Conservation (phyloP, 805 yeast species). For the Cyberlindnera nakhonratchasimensis region DNA sequence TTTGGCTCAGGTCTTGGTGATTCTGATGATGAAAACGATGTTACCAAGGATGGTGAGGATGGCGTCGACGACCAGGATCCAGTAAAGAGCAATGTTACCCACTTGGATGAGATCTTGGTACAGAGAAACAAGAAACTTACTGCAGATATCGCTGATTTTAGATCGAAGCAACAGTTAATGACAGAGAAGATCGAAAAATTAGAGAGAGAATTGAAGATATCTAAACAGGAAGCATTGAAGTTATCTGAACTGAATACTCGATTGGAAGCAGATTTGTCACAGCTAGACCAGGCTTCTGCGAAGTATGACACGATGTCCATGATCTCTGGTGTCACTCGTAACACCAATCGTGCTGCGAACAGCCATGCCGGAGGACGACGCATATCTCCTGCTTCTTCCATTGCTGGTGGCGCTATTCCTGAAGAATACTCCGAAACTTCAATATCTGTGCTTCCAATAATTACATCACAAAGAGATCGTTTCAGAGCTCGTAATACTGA, state of each 20-base stretch:
- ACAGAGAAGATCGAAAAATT: slow-evolving; percentile 38
- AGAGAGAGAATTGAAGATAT: slow-evolving; percentile 33
- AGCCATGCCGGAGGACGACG: slow-evolving; percentile 23
- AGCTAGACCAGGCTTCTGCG: slow-evolving; percentile 33
- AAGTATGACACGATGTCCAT: slow-evolving; percentile 55
- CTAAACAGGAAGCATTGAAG: slow-evolving; percentile 37
- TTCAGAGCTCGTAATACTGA: slow-evolving; percentile 81
- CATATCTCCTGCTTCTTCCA: slow-evolving; percentile 51
- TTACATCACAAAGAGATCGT: slow-evolving; percentile 93
- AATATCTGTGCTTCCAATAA: slow-evolving; percentile 67
- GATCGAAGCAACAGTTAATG: slow-evolving; percentile 55
- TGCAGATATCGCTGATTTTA: slow-evolving; percentile 60
- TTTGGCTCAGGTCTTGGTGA: slow-evolving; percentile 50
- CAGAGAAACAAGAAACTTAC: slow-evolving; percentile 71
- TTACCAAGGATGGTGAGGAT: slow-evolving; percentile 28
- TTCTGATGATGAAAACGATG: slow-evolving; percentile 25
- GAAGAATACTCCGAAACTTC: slow-evolving; percentile 33
- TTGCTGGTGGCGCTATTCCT: slow-evolving; percentile 40
- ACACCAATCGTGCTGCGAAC: slow-evolving; percentile 20
- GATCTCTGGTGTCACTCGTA: slow-evolving; percentile 49
- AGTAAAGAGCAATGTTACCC: slow-evolving; percentile 20
- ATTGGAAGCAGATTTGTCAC: slow-evolving; percentile 73
- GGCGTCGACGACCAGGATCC: slow-evolving; percentile 25
- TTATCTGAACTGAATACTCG: slow-evolving; percentile 49
- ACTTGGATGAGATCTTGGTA: slow-evolving; percentile 57